These are phyloP conservation scores for Hordeum marinum DNA, from an alignment of 176 grass and related monocot genomes.

Conservation along the genomic window DNA sequence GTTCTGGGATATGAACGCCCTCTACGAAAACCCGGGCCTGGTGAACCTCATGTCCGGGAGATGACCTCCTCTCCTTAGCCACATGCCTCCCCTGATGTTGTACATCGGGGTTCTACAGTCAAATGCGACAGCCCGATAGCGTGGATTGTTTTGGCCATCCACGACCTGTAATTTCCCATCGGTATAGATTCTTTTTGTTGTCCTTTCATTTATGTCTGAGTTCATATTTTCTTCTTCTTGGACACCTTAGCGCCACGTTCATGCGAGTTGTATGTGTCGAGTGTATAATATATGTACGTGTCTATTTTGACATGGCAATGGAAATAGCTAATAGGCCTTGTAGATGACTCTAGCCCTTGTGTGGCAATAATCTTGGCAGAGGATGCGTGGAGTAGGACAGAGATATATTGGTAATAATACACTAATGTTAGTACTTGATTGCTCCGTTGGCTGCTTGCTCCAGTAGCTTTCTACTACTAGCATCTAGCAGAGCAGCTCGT, in stretches of 20 bases:
- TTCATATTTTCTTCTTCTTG: neutral
- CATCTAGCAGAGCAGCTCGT: neutral
- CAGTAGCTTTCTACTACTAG: neutral
- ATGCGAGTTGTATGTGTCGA: neutral
- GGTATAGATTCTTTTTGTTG: neutral
- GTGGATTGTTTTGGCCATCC: neutral
- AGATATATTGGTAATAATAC: no score
- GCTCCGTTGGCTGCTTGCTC: neutral
- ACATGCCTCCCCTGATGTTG: constrained; percentile 13
- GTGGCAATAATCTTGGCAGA: neutral
- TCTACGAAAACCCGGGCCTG: constrained; percentile 57
- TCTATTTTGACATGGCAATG: neutral
- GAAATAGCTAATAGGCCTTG: neutral
- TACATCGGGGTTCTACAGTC: neutral
- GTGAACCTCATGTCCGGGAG: constrained; percentile 72
- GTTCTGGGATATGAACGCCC: constrained; percentile 63
- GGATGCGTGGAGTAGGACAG: neutral
- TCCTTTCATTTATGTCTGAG: neutral
- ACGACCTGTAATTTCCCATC: neutral
- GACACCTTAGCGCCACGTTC: neutral
- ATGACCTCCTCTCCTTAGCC: constrained; percentile 11
- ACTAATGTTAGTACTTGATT: no score
- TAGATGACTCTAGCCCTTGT: neutral
- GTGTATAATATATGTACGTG: neutral
- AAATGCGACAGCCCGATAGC: neutral